Evolutionary conservation across 495 filamentous ascomycete species (phyloP).

Genomic region (Trichoderma asperelloides): DNA sequence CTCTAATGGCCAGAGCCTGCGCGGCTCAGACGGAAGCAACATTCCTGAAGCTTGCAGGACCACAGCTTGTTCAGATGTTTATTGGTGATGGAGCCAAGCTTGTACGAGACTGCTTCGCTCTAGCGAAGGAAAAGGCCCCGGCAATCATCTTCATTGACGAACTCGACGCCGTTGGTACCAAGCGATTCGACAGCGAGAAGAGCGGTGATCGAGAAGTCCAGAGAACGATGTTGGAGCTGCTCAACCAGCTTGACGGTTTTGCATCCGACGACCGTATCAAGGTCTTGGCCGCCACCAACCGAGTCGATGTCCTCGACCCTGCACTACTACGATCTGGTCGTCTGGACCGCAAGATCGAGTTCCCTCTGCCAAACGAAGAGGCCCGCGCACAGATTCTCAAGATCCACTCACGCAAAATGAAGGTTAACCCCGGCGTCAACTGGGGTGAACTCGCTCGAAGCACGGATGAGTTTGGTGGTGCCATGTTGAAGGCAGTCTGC

Average conservation of each 20-base stretch:
- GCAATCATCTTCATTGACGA: slow-evolving; percentile 99
- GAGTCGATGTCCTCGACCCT: slow-evolving; percentile 94
- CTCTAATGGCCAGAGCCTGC: slow-evolving; percentile 91
- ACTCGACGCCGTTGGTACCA: slow-evolving; percentile 92
- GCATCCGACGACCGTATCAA: slow-evolving; percentile 99
- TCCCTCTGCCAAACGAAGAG: slow-evolving; percentile 98
- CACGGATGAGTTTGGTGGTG: slow-evolving; percentile 98
- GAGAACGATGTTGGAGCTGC: slow-evolving; percentile 95
- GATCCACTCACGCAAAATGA: slow-evolving; percentile 98
- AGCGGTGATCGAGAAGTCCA: slow-evolving; percentile 96
- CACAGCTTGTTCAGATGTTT: slow-evolving; percentile 99
- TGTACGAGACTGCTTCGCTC: slow-evolving; percentile 91
- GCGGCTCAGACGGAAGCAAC: slow-evolving; percentile 97
- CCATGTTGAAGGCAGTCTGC: slow-evolving; percentile 95
- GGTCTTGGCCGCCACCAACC: slow-evolving; percentile 95
- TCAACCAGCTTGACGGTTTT: slow-evolving; percentile 98
- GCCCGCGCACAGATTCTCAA: slow-evolving; percentile 92
- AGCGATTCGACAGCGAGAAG: slow-evolving; percentile 99
- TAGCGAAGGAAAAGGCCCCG: slow-evolving; percentile 96
- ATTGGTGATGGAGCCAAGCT: slow-evolving; percentile 98
- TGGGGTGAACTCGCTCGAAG: slow-evolving; percentile 92
- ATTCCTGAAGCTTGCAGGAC: slow-evolving; percentile 96
- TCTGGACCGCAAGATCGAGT: slow-evolving; percentile 98
- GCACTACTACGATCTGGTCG: slow-evolving; percentile 89
- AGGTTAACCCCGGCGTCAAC: slow-evolving; percentile 86